A percentile compares a stretch with the other conserved stretches of the same genome.
Evolutionary conservation across 495 filamentous ascomycete species (phyloP).

Genomic region (Podospora appendiculata): DNA sequence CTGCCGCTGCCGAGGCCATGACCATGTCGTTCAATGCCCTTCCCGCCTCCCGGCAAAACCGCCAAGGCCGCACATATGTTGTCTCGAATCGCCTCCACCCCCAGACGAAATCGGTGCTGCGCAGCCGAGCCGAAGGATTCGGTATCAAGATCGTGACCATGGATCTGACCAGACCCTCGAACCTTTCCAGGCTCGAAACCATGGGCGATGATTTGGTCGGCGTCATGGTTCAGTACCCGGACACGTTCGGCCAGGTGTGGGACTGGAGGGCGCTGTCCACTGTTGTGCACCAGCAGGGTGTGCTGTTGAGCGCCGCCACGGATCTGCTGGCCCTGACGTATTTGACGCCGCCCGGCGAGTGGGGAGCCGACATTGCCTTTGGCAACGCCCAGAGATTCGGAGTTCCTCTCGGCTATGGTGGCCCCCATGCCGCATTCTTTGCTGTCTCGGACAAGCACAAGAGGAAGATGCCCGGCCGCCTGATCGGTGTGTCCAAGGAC

Average conservation of each 20-base stretch:
- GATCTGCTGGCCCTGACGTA: conserved; percentile 87
- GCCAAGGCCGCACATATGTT: conserved; percentile 69
- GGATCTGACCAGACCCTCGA: conserved; percentile 56
- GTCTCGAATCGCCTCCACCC: conserved; percentile 80
- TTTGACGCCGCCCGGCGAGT: conserved; percentile 88
- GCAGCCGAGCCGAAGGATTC: conserved; percentile 87
- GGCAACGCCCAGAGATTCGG: conserved; percentile 93
- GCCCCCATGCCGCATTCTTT: conserved; percentile 96
- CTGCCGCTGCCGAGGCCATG: conserved; percentile 96
- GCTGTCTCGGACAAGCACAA: conserved; percentile 89
- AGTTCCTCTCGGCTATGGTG: conserved; percentile 89
- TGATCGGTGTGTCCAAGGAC: conserved; percentile 92
- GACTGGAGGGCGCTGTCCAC: conserved; percentile 70
- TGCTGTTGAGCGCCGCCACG: conserved; percentile 81
- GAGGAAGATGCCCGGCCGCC: conserved; percentile 89
- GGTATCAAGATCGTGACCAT: conserved; percentile 70
- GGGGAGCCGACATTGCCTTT: conserved; percentile 95
- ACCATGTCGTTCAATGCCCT: conserved; percentile 81
- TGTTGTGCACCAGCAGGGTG: conserved; percentile 68
- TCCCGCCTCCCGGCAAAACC: conserved; percentile 63
- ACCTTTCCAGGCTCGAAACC: conserved; percentile 55
- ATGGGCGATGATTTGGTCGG: conserved; percentile 81
- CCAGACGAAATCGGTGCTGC: conserved; percentile 81
- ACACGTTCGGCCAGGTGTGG: conserved; percentile 76
- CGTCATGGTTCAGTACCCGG: conserved; percentile 90